Percentiles rank a stretch among this genome's conserved stretches.
Evolutionary conservation across 208 protist species (phyloP).

Genomic region (Strigomonas galati): DNA sequence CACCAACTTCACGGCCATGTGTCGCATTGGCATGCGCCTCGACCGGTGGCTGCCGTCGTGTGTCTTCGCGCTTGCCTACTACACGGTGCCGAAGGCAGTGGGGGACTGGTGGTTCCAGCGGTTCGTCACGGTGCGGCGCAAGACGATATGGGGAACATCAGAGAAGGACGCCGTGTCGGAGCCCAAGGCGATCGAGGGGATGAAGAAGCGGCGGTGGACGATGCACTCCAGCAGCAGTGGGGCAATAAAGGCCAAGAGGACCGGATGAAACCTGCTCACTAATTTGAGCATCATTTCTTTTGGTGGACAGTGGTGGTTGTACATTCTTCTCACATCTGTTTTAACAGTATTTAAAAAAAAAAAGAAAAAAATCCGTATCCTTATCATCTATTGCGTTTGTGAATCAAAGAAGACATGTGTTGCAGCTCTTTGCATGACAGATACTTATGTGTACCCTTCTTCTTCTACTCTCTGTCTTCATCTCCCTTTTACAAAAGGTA

Average conservation of each 20-base stretch:
- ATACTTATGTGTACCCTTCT: too few relatives aligned
- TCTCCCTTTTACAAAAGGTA: too few relatives aligned
- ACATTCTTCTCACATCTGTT: neutral
- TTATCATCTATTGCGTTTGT: too few relatives aligned
- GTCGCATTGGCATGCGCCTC: conserved; percentile 77
- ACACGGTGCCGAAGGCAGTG: conserved; percentile 32
- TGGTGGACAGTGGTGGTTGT: too few relatives aligned
- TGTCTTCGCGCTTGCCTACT: conserved; percentile 41
- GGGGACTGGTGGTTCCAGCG: conserved; percentile 61
- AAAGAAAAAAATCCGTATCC: conserved; percentile 6
- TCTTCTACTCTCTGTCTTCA: too few relatives aligned
- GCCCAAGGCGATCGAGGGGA: conserved; percentile 47
- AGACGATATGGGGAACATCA: conserved; percentile 69
- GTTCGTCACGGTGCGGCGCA: conserved; percentile 36
- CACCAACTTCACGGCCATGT: conserved; percentile 64
- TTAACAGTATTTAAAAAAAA: neutral
- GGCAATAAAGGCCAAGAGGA: too few relatives aligned
- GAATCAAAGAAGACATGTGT: too few relatives aligned
- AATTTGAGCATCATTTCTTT: too few relatives aligned
- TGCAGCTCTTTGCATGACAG: too few relatives aligned
- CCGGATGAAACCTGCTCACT: too few relatives aligned
- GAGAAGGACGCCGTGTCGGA: conserved; percentile 65
- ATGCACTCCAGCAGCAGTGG: conserved; percentile 16
- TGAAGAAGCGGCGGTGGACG: conserved; percentile 77
- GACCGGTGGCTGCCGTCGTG: conserved; percentile 50